Conservation (phyloP, 805 yeast genomes). For the Cyberlindnera americana region DNA sequence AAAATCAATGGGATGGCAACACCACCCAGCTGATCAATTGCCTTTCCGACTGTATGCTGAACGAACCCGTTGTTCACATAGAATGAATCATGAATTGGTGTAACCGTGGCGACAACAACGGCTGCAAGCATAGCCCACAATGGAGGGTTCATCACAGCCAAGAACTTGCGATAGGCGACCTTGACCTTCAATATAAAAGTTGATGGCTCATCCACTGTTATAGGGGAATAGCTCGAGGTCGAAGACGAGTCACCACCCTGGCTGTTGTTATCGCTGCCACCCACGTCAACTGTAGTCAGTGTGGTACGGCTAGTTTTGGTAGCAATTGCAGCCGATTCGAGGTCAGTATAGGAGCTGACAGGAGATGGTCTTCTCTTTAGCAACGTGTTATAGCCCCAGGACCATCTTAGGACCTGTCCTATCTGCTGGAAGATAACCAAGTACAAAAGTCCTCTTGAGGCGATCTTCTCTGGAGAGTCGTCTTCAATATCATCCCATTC, state of each 20-base stretch:
- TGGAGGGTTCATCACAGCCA: slow-evolving; percentile 70
- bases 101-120: slow-evolving; percentile 65
- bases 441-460: slow-evolving; percentile 77
- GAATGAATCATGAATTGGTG: slow-evolving; percentile 52
- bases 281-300: background rate
- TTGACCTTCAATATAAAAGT: background rate
- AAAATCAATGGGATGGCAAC: slow-evolving; percentile 79
- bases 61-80: slow-evolving; percentile 59
- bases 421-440: slow-evolving; percentile 75
- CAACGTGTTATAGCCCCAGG: slow-evolving; percentile 79
- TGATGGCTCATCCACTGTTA: background rate
- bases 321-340: background rate
- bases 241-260: background rate
- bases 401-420: slow-evolving; percentile 81
- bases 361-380: slow-evolving; percentile 43
- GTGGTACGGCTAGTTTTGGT: slow-evolving; percentile 1
- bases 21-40: slow-evolving; percentile 64
- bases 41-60: slow-evolving; percentile 59
- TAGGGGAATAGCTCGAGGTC: background rate
- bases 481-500: slow-evolving; percentile 71
- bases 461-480: slow-evolving; percentile 66
- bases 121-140: slow-evolving; percentile 71
- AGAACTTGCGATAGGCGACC: slow-evolving; percentile 23
- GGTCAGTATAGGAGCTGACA: background rate
- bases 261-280: background rate